A percentile compares a stretch with the other conserved stretches of the same genome.
These are phyloP conservation scores for Microcyclosporella mali DNA, from an alignment of 2,329 filamentous ascomycete species.

Conservation along the genomic window DNA sequence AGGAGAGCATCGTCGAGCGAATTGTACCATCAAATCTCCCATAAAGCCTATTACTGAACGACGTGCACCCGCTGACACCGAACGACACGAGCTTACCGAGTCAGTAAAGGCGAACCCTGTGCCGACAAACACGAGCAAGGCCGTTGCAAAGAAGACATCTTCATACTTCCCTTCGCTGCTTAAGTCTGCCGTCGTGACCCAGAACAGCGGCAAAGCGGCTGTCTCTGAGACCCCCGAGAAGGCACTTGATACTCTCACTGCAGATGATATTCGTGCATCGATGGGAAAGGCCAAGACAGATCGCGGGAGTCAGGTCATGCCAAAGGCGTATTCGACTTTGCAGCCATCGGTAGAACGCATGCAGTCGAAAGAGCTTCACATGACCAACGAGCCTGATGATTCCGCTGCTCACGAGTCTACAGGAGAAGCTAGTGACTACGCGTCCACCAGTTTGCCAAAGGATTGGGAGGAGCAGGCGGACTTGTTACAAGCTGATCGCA, in stretches of 20 bases:
- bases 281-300: constrained; percentile 33
- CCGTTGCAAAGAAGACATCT: constrained; percentile 11
- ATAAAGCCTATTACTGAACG: no score
- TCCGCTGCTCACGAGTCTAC: constrained; percentile 29
- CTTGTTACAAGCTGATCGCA: constrained; percentile 25
- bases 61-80: no score
- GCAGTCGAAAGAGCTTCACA: constrained; percentile 16
- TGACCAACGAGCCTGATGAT: constrained; percentile 22
- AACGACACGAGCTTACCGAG: no score
- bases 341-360: constrained; percentile 27
- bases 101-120: constrained; percentile 14
- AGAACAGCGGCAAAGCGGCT: constrained; percentile 17
- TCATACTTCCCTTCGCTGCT: constrained; percentile 23
- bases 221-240: constrained; percentile 32
- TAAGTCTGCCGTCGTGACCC: constrained; percentile 17
- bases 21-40: no score
- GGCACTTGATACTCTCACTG: constrained; percentile 39
- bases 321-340: constrained; percentile 2
- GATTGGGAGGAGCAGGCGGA: constrained; percentile 24
- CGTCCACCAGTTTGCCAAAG: constrained; percentile 17
- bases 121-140: constrained; percentile 12
- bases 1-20: no score
- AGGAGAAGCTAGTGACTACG: constrained; percentile 18
- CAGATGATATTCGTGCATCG: constrained; percentile 37
- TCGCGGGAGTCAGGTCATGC: not conserved